Conservation (phyloP, 805 yeast species). For the Maudiozyma pseudohumilis region DNA sequence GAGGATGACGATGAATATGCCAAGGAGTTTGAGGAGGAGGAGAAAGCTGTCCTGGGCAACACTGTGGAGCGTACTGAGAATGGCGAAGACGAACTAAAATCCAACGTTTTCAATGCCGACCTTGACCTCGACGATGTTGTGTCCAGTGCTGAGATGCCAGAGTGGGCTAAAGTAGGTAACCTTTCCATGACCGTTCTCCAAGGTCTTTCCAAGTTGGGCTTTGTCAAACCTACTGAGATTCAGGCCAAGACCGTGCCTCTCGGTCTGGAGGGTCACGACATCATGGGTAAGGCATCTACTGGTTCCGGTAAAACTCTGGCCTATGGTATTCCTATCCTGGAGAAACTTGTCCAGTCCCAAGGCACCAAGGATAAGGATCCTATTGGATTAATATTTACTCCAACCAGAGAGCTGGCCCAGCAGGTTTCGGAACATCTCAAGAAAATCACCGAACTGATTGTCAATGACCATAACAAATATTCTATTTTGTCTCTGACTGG, state of each 20-base stretch:
- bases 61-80: constrained; percentile 8
- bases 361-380: constrained; percentile 33
- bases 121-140: constrained; percentile 22
- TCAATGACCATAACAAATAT: constrained; percentile 41
- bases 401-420: constrained; percentile 93
- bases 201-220: constrained; percentile 52
- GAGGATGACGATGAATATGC: constrained; percentile 21
- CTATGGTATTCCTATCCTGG: constrained; percentile 85
- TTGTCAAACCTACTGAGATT: constrained; percentile 70
- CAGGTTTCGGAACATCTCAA: constrained; percentile 81
- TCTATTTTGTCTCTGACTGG: constrained; percentile 79
- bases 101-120: constrained; percentile 21
- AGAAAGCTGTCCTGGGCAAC: constrained; percentile 1
- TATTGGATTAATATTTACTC: constrained; percentile 76
- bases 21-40: constrained; percentile 13
- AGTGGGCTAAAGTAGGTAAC: constrained; percentile 39
- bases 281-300: constrained; percentile 93
- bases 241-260: constrained; percentile 68
- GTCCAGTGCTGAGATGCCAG: constrained; percentile 42
- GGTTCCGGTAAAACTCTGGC: constrained; percentile 98
- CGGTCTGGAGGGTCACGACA: constrained; percentile 64
- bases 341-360: constrained; percentile 34
- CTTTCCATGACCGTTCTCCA: constrained; percentile 49
- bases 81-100: constrained; percentile 16
- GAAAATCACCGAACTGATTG: constrained; percentile 29